A percentile compares a stretch with the other conserved stretches of the same genome.
phyloP scores from a whole-genome alignment of 441 rosid genomes.

The Cnidoscolus chayamansa region DNA sequence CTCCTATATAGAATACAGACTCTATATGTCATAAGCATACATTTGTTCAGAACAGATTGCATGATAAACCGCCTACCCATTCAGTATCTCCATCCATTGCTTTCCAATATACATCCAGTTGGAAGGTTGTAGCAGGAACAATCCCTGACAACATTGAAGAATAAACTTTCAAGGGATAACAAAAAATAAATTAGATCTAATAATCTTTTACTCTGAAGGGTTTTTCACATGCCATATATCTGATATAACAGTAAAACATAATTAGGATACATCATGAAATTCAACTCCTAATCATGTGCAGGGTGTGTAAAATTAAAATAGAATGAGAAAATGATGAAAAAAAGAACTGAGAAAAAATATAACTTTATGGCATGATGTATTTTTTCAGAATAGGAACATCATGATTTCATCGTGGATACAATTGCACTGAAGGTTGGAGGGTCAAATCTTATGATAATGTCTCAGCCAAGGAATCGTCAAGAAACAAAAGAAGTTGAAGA shows the following conservation, averaged over 20 bases:
- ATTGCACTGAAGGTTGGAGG: neutral
- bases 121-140: constrained; percentile 68
- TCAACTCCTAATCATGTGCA: neutral
- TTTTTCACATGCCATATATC: neutral
- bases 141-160: constrained; percentile 50
- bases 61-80: constrained; percentile 65
- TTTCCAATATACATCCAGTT: constrained; percentile 78
- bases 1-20: neutral
- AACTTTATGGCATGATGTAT: neutral
- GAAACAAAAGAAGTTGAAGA: neutral
- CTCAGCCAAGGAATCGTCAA: neutral
- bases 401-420: neutral
- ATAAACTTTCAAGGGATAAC: neutral
- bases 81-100: constrained; percentile 94
- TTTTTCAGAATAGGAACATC: neutral
- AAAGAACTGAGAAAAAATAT: neutral
- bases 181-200: neutral
- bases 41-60: constrained; percentile 3
- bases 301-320: neutral
- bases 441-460: neutral
- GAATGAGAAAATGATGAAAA: neutral
- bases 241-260: neutral
- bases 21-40: neutral
- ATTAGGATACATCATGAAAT: neutral
- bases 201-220: neutral